These are phyloP conservation scores for Cladosporium oxysporum DNA, from an alignment of 2,329 filamentous ascomycete genomes.

Conservation along the genomic window DNA sequence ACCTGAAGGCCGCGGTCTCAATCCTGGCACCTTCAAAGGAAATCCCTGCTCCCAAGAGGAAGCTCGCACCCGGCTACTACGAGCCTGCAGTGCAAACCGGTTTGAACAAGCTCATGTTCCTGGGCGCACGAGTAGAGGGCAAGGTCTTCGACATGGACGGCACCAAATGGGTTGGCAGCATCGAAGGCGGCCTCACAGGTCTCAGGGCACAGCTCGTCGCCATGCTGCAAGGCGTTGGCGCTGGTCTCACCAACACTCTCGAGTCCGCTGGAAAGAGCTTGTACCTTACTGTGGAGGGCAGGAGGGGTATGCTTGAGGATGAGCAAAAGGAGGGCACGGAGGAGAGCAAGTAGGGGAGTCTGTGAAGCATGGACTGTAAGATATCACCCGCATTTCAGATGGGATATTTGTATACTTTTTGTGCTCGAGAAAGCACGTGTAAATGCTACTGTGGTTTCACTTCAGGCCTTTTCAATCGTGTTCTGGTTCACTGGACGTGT, in stretches of 20 bases:
- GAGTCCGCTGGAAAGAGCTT: slow-evolving; percentile 79
- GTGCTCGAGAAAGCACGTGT: background rate
- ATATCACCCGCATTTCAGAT: slow-evolving; percentile 12
- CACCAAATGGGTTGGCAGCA: slow-evolving; percentile 70
- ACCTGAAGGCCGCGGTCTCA: slow-evolving; percentile 78
- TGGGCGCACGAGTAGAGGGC: slow-evolving; percentile 85
- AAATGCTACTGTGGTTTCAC: background rate
- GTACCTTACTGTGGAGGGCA: slow-evolving; percentile 84
- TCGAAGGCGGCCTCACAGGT: slow-evolving; percentile 78
- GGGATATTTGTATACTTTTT: slow-evolving; percentile 1
- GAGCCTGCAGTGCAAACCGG: slow-evolving; percentile 77
- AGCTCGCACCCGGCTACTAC: slow-evolving; percentile 76
- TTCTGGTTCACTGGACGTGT: background rate
- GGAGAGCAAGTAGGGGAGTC: slow-evolving; percentile 10
- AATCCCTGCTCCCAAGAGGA: slow-evolving; percentile 77
- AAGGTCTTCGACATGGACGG: slow-evolving; percentile 78
- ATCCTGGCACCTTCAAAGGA: slow-evolving; percentile 71
- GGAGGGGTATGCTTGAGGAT: slow-evolving; percentile 79
- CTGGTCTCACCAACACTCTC: slow-evolving; percentile 73
- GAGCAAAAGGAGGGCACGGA: slow-evolving; percentile 47
- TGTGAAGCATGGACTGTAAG: slow-evolving; percentile 12
- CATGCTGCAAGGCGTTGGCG: slow-evolving; percentile 77
- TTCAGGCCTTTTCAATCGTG: background rate
- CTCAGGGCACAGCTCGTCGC: slow-evolving; percentile 78
- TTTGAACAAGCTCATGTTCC: slow-evolving; percentile 79